These are phyloP conservation scores for Jacaranda mimosifolia DNA, from an alignment of 257 asterid species.

Conservation along the genomic window DNA sequence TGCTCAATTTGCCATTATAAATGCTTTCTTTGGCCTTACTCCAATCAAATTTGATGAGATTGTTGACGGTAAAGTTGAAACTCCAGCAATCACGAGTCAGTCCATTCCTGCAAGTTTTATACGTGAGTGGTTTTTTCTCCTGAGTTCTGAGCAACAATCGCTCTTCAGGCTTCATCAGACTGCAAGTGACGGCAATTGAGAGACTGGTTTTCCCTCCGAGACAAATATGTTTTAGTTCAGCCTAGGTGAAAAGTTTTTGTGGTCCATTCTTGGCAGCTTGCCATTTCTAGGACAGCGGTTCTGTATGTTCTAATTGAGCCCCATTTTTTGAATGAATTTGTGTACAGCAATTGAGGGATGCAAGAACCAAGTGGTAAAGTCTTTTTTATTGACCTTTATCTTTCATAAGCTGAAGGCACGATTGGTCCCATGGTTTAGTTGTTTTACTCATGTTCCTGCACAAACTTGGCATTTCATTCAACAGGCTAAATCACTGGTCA, in stretches of 20 bases:
- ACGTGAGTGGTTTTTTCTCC: constrained; percentile 69
- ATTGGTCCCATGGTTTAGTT: background rate
- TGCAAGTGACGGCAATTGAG: constrained; percentile 26
- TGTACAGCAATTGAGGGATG: constrained; percentile 24
- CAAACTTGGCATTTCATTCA: background rate
- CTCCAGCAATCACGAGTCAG: constrained; percentile 38
- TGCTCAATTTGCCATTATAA: constrained; percentile 56
- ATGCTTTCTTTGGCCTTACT: constrained; percentile 58
- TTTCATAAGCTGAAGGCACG: background rate
- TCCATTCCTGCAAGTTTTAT: constrained; percentile 48
- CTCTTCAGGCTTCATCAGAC: constrained; percentile 53
- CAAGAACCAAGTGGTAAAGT: constrained; percentile 13
- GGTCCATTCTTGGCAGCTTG: constrained; percentile 20
- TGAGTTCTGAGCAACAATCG: constrained; percentile 66
- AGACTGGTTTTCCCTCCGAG: background rate
- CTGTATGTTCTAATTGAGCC: constrained; percentile 1
- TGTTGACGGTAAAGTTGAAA: constrained; percentile 36
- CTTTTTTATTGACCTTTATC: background rate
- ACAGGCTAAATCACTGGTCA: too few relatives aligned
- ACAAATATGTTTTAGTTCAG: background rate
- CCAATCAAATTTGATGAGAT: constrained; percentile 60
- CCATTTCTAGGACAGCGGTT: background rate
- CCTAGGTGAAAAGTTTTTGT: background rate
- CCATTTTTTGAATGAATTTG: constrained; percentile 12
- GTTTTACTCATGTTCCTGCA: background rate